Conservation (phyloP, 371 early-diverging fungal species). For the Lichtheimia ornata region DNA sequence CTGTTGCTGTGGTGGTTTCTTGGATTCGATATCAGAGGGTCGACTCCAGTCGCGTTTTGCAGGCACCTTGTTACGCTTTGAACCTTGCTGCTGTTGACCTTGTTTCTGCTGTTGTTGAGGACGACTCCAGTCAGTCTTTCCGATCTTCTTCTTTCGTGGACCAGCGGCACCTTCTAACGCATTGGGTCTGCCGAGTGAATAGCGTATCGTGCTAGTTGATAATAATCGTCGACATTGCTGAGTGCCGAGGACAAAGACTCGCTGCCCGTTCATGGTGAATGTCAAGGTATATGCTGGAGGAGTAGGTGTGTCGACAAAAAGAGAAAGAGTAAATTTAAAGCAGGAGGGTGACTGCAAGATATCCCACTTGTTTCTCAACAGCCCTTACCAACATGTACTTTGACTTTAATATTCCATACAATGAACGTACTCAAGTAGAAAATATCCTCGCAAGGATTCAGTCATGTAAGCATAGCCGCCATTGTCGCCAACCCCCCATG, state of each 20-base stretch:
- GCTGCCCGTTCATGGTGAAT: slow-evolving; percentile 12
- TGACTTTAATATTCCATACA: slow-evolving; percentile 67
- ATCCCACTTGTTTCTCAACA: not conserved
- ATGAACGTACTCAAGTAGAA: slow-evolving; percentile 35
- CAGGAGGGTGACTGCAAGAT: not conserved
- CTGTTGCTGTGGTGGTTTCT: slow-evolving; percentile 19
- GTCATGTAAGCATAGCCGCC: slow-evolving; percentile 26
- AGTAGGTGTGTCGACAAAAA: not conserved
- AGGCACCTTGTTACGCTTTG: slow-evolving; percentile 11
- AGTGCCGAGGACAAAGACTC: slow-evolving; percentile 2
- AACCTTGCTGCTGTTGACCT: not conserved
- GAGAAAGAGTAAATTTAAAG: not conserved
- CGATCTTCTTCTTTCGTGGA: slow-evolving; percentile 9
- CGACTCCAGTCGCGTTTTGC: slow-evolving; percentile 23
- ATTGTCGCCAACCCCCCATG: not conserved
- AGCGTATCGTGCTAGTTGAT: not conserved
- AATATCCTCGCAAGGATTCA: slow-evolving; percentile 43
- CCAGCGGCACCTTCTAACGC: not conserved
- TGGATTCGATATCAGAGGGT: slow-evolving; percentile 30
- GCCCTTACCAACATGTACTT: slow-evolving; percentile 47
- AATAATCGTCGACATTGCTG: slow-evolving; percentile 2
- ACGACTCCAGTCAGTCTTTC: slow-evolving; percentile 15
- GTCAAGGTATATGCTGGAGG: slow-evolving; percentile 15
- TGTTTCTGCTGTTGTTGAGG: slow-evolving; percentile 8
- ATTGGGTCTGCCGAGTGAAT: not conserved